phyloP scores from a whole-genome alignment of 345 rosid genomes.

The Durio zibethinus region DNA sequence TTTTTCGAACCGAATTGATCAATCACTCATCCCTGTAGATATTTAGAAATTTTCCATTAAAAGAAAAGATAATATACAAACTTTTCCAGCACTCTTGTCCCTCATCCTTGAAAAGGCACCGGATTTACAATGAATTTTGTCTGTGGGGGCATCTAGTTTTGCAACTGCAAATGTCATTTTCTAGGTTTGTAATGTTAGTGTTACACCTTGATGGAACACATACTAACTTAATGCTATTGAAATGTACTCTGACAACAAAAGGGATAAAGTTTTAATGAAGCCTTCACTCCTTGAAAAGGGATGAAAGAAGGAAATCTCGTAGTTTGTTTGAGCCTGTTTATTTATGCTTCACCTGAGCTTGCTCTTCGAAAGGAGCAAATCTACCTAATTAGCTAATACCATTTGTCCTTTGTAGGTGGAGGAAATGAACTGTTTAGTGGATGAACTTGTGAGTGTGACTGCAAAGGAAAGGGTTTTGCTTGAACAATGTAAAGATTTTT shows the following conservation, averaged over 20 bases:
- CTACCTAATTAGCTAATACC: not conserved
- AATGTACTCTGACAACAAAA: not conserved
- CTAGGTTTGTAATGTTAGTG: not conserved
- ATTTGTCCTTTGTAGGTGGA: constrained; percentile 56
- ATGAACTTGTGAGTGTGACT: constrained; percentile 60
- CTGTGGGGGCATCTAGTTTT: constrained; percentile 3
- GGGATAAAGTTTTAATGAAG: not conserved
- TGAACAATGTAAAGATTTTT: constrained; percentile 61
- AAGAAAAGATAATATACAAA: not conserved
- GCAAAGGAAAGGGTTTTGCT: constrained; percentile 67
- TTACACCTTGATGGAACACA: not conserved
- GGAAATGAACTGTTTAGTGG: constrained; percentile 55
- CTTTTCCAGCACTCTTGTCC: not conserved
- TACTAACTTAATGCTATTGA: not conserved
- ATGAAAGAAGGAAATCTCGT: not conserved
- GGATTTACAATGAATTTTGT: not conserved
- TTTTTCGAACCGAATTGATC: too few species aligned
- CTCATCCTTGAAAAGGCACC: not conserved
- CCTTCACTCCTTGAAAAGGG: not conserved
- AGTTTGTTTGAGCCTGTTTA: not conserved
- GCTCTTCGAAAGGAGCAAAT: not conserved
- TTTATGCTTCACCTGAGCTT: not conserved
- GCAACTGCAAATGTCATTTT: not conserved
- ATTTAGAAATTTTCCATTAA: not conserved
- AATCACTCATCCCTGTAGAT: too few species aligned